These are phyloP conservation scores for Starmerella stigmatis DNA, from an alignment of 805 yeast species.

Conservation along the genomic window DNA sequence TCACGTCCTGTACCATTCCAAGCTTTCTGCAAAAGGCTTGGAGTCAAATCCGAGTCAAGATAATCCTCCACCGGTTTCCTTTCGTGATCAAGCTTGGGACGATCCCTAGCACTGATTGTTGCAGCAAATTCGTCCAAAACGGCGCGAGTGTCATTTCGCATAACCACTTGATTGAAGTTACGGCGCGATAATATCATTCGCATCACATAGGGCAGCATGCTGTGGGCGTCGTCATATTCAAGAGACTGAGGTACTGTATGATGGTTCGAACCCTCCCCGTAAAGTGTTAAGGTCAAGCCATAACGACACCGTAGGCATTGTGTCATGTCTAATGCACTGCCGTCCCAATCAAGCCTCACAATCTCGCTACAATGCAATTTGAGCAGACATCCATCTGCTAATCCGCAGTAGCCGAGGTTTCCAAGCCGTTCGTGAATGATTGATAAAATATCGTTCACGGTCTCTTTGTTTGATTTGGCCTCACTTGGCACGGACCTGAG, in stretches of 20 bases:
- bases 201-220: slow-evolving; percentile 41
- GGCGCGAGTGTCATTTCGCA: slow-evolving; percentile 56
- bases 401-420: slow-evolving; percentile 53
- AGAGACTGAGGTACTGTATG: slow-evolving; percentile 37
- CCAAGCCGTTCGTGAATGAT: slow-evolving; percentile 70
- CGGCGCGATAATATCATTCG: slow-evolving; percentile 45
- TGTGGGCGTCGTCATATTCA: slow-evolving; percentile 34
- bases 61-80: slow-evolving; percentile 8
- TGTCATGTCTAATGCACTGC: slow-evolving; percentile 56
- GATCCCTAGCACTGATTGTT: not conserved
- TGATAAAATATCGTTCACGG: slow-evolving; percentile 40
- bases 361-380: slow-evolving; percentile 47
- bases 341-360: slow-evolving; percentile 34
- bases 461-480: slow-evolving; percentile 14
- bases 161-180: slow-evolving; percentile 48
- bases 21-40: not conserved
- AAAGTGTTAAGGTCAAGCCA: slow-evolving; percentile 47
- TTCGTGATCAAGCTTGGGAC: not conserved
- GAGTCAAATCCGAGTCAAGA: slow-evolving; percentile 15
- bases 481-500: slow-evolving; percentile 22
- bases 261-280: slow-evolving; percentile 59
- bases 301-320: slow-evolving; percentile 73
- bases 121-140: slow-evolving; percentile 45
- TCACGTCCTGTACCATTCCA: slow-evolving; percentile 13
- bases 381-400: slow-evolving; percentile 52